Percentiles rank a stretch among this genome's conserved stretches.
These are phyloP conservation scores for Cytospora leucostoma DNA, from an alignment of 2,329 filamentous ascomycete species.

Conservation along the genomic window DNA sequence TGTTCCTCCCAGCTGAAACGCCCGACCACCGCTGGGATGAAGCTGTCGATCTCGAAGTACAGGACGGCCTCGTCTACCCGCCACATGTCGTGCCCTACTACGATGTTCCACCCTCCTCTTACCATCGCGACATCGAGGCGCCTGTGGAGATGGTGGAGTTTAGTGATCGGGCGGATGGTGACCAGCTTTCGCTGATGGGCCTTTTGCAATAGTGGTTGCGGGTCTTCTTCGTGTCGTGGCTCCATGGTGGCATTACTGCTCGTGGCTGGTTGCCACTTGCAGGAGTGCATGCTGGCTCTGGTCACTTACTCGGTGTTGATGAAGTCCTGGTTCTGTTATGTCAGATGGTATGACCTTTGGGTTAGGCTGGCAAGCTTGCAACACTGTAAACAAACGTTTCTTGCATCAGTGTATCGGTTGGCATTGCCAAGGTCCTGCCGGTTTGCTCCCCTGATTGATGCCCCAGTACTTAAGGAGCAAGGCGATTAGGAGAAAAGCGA, in stretches of 20 bases:
- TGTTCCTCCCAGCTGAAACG: conserved; percentile 31
- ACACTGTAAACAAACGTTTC: no score
- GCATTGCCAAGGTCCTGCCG: no score
- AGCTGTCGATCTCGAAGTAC: conserved; percentile 39
- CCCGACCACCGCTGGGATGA: conserved; percentile 32
- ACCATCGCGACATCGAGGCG: conserved; percentile 29
- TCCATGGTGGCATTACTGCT: background rate
- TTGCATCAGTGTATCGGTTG: no score
- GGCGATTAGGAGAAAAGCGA: no score
- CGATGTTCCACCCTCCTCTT: conserved; percentile 35
- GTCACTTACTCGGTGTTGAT: no score
- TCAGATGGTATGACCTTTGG: no score
- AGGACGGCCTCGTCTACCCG: conserved; percentile 34
- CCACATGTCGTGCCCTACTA: conserved; percentile 26
- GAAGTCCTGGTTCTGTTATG: no score
- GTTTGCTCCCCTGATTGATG: no score
- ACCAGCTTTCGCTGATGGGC: conserved; percentile 39
- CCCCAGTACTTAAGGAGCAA: no score
- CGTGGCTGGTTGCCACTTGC: background rate
- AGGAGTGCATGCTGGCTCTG: no score
- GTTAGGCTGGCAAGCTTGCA: no score
- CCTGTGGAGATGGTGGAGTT: conserved; percentile 23
- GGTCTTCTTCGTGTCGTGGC: background rate
- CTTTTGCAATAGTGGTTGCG: background rate
- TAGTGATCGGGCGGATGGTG: conserved; percentile 32